Evolutionary conservation across 371 early-diverging fungal genomes (phyloP).

Genomic region (Mortierella sp.): DNA sequence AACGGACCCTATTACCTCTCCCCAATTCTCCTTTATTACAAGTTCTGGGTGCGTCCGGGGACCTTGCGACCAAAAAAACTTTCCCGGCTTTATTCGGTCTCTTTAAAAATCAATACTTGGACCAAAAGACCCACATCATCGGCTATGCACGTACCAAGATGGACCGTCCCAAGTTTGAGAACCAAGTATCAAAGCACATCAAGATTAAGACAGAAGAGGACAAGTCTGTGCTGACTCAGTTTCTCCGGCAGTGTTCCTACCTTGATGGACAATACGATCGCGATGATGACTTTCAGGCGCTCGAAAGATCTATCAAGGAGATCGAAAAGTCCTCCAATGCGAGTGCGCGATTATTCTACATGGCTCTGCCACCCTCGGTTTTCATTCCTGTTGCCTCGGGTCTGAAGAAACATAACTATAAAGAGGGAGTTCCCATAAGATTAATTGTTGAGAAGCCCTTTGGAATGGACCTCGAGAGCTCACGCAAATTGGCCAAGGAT

Average conservation of each 20-base stretch:
- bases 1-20: no score
- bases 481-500: slow-evolving; percentile 73
- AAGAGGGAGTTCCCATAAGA: slow-evolving; percentile 67
- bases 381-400: slow-evolving; percentile 88
- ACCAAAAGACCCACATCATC: slow-evolving; percentile 80
- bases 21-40: not conserved
- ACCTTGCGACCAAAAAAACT: slow-evolving; percentile 97
- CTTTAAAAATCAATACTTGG: slow-evolving; percentile 79
- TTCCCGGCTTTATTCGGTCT: slow-evolving; percentile 96
- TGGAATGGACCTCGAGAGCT: slow-evolving; percentile 92
- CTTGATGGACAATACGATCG: slow-evolving; percentile 92
- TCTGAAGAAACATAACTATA: slow-evolving; percentile 74
- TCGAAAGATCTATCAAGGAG: slow-evolving; percentile 69
- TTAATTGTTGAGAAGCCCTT: slow-evolving; percentile 99
- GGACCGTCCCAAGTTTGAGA: slow-evolving; percentile 78
- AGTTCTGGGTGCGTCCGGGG: slow-evolving; percentile 95
- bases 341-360: slow-evolving; percentile 87
- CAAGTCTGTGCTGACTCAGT: slow-evolving; percentile 67
- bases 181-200: slow-evolving; percentile 78
- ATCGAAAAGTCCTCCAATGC: slow-evolving; percentile 63
- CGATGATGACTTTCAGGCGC: slow-evolving; percentile 73
- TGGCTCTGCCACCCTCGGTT: slow-evolving; percentile 98
- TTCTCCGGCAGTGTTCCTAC: slow-evolving; percentile 85
- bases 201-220: slow-evolving; percentile 73
- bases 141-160: slow-evolving; percentile 97